Evolutionary conservation across 192 early-diverging fungal species (phyloP).

Genomic region (Dissophora globulifera): DNA sequence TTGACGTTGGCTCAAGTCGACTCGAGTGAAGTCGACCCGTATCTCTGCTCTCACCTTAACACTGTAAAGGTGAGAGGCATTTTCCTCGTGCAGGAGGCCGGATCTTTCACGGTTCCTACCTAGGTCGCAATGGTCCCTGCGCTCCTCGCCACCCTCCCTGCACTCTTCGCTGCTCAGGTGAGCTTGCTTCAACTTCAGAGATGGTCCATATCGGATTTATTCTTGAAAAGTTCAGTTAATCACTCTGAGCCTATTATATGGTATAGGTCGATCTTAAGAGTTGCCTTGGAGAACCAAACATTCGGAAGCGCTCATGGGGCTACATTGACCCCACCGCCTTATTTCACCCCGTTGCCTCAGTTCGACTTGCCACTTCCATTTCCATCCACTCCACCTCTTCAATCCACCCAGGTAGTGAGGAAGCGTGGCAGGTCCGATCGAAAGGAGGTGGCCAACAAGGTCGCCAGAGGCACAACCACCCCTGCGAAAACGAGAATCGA

Average conservation of each 20-base stretch:
- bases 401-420: not conserved
- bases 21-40: no score
- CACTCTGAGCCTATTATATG: not conserved
- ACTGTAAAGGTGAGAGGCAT: constrained; percentile 5
- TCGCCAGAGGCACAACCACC: not conserved
- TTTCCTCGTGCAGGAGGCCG: constrained; percentile 20
- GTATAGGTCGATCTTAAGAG: constrained; percentile 15
- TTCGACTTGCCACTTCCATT: no score
- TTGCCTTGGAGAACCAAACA: constrained; percentile 1
- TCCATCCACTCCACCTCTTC: no score
- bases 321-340: constrained; percentile 1
- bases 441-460: not conserved
- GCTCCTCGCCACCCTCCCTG: constrained; percentile 18
- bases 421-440: not conserved
- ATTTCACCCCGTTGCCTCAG: no score
- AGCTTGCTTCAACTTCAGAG: constrained; percentile 6
- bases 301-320: constrained; percentile 20
- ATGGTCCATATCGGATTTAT: not conserved
- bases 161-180: constrained; percentile 28
- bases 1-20: no score
- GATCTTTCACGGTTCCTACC: constrained; percentile 14
- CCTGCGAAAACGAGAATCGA: constrained; percentile 12
- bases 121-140: constrained; percentile 16
- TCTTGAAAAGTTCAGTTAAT: constrained; percentile 1
- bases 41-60: no score